Conservation (phyloP, 2,329 filamentous ascomycete species). For the Westerdykella aurantiaca region DNA sequence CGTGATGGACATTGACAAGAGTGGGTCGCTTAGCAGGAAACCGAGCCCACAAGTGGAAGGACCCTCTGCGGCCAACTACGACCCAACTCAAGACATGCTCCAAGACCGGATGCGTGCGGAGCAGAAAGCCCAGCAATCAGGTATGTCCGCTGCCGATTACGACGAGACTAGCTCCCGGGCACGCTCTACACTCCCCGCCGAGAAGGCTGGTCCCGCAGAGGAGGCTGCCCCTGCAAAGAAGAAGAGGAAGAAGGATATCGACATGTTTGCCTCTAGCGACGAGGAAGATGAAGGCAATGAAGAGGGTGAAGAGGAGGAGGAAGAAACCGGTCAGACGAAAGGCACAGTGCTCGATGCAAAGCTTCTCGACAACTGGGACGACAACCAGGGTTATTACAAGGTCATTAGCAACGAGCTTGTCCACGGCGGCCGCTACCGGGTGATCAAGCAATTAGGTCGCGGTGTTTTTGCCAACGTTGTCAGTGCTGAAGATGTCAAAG, state of each 20-base stretch:
- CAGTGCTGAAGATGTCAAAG: conserved; percentile 65
- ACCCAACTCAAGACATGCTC: conserved; percentile 81
- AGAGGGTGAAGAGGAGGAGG: conserved; percentile 62
- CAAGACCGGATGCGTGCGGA: conserved; percentile 71
- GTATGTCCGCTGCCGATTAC: conserved; percentile 48
- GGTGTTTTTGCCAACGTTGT: conserved; percentile 98
- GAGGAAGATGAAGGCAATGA: conserved; percentile 71
- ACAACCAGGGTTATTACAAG: conserved; percentile 94
- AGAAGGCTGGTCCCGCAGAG: conserved; percentile 30
- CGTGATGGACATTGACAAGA: conserved; percentile 38
- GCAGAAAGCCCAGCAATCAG: conserved; percentile 43
- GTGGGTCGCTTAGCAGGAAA: conserved; percentile 35
- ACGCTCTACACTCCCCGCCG: conserved; percentile 47
- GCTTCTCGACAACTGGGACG: conserved; percentile 88
- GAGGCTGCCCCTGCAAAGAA: conserved; percentile 33
- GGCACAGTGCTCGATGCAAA: conserved; percentile 54
- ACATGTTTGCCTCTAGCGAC: conserved; percentile 59
- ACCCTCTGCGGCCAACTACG: conserved; percentile 88
- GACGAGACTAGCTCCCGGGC: conserved; percentile 52
- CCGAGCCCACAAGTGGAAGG: conserved; percentile 50
- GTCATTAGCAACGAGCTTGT: conserved; percentile 87
- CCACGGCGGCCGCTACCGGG: conserved; percentile 77
- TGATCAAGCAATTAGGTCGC: conserved; percentile 80
- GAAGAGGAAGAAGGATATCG: conserved; percentile 50
- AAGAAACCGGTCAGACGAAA: conserved; percentile 15